Percentiles rank a stretch among this genome's conserved stretches.
Evolutionary conservation across 2,329 filamentous ascomycete species (phyloP).

Genomic region (Beauveria asiatica): DNA sequence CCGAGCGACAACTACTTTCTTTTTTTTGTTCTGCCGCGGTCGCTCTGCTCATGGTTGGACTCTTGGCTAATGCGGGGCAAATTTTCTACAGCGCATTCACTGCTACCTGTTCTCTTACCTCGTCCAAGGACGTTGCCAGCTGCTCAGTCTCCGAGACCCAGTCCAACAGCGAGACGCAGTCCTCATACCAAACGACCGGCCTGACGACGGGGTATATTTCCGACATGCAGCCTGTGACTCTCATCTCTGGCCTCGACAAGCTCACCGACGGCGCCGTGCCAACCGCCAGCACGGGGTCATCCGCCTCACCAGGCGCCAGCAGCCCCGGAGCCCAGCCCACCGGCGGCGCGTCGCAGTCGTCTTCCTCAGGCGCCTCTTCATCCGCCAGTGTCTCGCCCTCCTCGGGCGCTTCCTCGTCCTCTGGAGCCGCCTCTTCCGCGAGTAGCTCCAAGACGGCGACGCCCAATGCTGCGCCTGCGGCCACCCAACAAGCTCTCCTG

Average conservation of each 20-base stretch:
- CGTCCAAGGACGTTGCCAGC: slow-evolving; percentile 16
- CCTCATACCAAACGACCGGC: slow-evolving; percentile 1
- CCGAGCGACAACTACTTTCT: too few relatives aligned
- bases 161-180: not conserved
- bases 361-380: slow-evolving; percentile 11
- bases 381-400: slow-evolving; percentile 10
- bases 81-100: not conserved
- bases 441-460: slow-evolving; percentile 14
- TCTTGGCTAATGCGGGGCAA: not conserved
- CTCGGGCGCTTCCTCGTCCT: slow-evolving; percentile 13
- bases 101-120: slow-evolving; percentile 19
- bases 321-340: slow-evolving; percentile 7
- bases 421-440: slow-evolving; percentile 13
- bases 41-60: not conserved
- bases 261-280: slow-evolving; percentile 15
- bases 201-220: slow-evolving; percentile 16
- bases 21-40: not conserved
- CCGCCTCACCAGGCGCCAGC: not conserved
- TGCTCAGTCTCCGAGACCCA: slow-evolving; percentile 16
- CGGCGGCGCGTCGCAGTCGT: slow-evolving; percentile 2
- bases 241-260: slow-evolving; percentile 31
- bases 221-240: slow-evolving; percentile 22
- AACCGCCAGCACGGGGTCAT: slow-evolving; percentile 12
- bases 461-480: slow-evolving; percentile 24
- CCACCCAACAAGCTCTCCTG: slow-evolving; percentile 27